phyloP scores from a whole-genome alignment of 225 moss, liverwort and hornwort species.

The Lunularia cruciata region DNA sequence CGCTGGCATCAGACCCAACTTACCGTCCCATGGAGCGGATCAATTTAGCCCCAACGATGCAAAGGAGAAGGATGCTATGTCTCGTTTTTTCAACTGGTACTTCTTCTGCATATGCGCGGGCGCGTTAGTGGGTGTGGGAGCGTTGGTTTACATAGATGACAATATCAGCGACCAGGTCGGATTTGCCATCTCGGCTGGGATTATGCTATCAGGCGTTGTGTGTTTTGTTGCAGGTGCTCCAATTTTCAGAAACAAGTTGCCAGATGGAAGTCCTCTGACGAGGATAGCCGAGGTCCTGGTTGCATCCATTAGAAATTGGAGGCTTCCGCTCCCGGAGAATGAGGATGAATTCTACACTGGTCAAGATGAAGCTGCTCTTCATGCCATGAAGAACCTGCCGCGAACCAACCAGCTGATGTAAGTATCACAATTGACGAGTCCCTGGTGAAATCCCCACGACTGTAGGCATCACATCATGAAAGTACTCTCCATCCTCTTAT shows the following conservation, averaged over 20 bases:
- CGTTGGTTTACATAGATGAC: conserved; percentile 15
- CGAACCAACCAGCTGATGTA: conserved; percentile 20
- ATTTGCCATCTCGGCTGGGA: conserved; percentile 14
- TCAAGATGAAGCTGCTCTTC: background rate
- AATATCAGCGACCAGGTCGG: conserved; percentile 14
- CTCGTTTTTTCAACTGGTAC: conserved; percentile 26
- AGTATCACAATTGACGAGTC: conserved; percentile 1
- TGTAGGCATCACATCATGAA: no score
- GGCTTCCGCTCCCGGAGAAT: background rate
- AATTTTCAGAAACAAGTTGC: conserved; percentile 19
- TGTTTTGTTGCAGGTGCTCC: conserved; percentile 11
- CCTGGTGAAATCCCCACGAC: no score
- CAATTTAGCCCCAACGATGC: conserved; percentile 23
- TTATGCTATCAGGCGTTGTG: conserved; percentile 15
- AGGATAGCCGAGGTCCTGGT: conserved; percentile 24
- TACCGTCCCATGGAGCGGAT: conserved; percentile 32
- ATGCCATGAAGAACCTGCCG: background rate
- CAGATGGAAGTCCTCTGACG: conserved; percentile 26
- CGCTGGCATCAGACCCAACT: conserved; percentile 23
- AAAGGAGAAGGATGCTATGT: conserved; percentile 8
- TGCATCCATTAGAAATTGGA: conserved; percentile 24
- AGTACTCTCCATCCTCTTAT: no score
- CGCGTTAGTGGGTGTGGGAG: conserved; percentile 11
- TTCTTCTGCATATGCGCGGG: conserved; percentile 22
- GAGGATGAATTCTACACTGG: conserved; percentile 14